Base-by-base conservation (phyloP, 139 green algal genomes). In the Cymbomonas tetramitiformis region DNA sequence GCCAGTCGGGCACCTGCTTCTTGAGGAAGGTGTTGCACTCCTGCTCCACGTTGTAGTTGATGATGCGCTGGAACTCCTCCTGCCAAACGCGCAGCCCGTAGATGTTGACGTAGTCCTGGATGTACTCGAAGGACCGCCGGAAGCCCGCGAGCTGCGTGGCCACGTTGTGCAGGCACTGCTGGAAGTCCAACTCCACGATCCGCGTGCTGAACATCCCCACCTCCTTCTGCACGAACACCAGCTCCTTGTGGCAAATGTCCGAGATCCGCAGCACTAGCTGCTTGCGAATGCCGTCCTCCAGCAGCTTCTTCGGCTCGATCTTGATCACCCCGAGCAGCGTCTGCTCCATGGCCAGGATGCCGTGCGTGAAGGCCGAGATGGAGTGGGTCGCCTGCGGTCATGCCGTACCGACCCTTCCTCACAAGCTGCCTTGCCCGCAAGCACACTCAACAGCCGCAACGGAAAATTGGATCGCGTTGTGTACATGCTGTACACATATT, bases 241-340 rank as follows among this genome's bases (percentile, higher is more conserved):
- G 24, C 2, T n/a, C 21, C 6, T 46, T 18, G 47, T 56, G 19
- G 21, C 38, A 56, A 2, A 23, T 6, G 21, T 56, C 24, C 21
- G 47, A 15, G 19, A 56, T 38, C 23, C 24, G 47, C 24, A 24
- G 21, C 23, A 34, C 47, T 2, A 59, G 31, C 19, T 59, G 29
- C 51, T 59, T 24, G 8, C 51, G 51, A 59, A 59, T 41, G 1
- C 51, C 51, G 18, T 59, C 51, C 31, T 59, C 51, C 10, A 59
- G 21, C 21, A 59, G 15, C 31, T 59, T 59, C 3, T 26, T 44
- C 5, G 51, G 51, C 29, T 59, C 30, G n/a, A 59, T 31, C 23
- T 59, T 34, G 6, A 59, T 59, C 4, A 59, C 51, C 8, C 51
- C 51, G 2, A 59, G 19, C 33, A 59, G 46, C 2, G 51, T 44